Conservation (phyloP, 805 yeast genomes). For the Cyberlindnera americana region DNA sequence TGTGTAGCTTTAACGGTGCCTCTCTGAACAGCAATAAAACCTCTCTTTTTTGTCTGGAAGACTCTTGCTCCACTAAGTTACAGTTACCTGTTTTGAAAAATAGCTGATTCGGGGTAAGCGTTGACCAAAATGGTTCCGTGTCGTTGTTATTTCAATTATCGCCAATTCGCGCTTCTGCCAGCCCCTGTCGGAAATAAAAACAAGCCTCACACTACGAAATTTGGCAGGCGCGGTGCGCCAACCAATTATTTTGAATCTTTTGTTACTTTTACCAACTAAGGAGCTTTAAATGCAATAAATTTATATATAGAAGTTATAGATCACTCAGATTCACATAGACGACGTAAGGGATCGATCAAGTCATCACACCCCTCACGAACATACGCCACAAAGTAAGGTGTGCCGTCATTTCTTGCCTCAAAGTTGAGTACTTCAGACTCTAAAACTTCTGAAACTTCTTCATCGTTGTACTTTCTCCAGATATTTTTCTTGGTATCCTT, state of each 20-base stretch:
- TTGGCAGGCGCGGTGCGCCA: too few species aligned
- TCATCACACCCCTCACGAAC: slow-evolving; percentile 58
- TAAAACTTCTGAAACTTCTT: slow-evolving; percentile 80
- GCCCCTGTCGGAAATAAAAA: too few species aligned
- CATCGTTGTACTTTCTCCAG: slow-evolving; percentile 92
- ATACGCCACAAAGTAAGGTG: slow-evolving; percentile 90
- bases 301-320: too few species aligned
- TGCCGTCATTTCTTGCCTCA: slow-evolving; percentile 70
- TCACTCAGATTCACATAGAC: slow-evolving; percentile 35
- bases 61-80: too few species aligned
- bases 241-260: too few species aligned
- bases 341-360: slow-evolving; percentile 62
- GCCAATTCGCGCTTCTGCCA: slow-evolving; percentile 1
- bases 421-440: slow-evolving; percentile 65
- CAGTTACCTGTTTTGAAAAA: too few species aligned
- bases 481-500: slow-evolving; percentile 63
- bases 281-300: too few species aligned
- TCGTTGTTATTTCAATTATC: slow-evolving; percentile 1
- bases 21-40: too few species aligned
- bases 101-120: neutral
- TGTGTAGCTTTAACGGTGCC: too few species aligned
- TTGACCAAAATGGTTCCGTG: neutral
- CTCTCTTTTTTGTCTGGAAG: too few species aligned
- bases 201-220: too few species aligned
- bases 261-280: too few species aligned